Evolutionary conservation across 2,329 filamentous ascomycete genomes (phyloP).

Genomic region (Sarocladium brachiariae): DNA sequence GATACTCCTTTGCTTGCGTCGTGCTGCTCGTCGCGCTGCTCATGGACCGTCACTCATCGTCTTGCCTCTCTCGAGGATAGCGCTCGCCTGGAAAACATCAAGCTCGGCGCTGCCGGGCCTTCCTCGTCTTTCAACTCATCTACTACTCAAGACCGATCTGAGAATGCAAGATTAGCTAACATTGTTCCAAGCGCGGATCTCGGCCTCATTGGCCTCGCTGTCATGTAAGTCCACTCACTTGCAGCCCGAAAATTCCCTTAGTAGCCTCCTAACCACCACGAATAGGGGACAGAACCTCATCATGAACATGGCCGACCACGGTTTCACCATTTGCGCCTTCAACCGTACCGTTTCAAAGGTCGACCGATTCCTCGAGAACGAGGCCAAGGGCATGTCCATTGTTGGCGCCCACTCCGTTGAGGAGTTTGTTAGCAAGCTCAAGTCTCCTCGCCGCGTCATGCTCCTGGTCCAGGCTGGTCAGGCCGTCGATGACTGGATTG

Average conservation of each 20-base stretch:
- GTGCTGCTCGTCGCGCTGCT: conserved; percentile 16
- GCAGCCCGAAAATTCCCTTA: conserved; percentile 13
- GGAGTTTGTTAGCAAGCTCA: conserved; percentile 95
- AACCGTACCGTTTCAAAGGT: conserved; percentile 99
- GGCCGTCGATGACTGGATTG: conserved; percentile 98
- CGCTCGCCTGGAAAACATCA: conserved; percentile 68
- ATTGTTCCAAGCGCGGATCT: conserved; percentile 67
- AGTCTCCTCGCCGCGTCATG: conserved; percentile 96
- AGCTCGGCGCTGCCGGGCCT: conserved; percentile 54
- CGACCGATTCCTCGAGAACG: conserved; percentile 84
- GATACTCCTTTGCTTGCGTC: not conserved
- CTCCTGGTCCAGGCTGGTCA: conserved; percentile 97
- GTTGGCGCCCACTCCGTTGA: conserved; percentile 88
- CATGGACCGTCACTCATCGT: conserved; percentile 28
- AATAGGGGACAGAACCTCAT: conserved; percentile 75
- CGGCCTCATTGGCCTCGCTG: conserved; percentile 86
- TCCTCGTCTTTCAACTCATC: conserved; percentile 31
- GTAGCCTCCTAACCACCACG: conserved; percentile 12
- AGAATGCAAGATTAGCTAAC: conserved; percentile 40
- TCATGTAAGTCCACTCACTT: conserved; percentile 56
- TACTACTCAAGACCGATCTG: conserved; percentile 13
- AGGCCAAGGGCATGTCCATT: conserved; percentile 92
- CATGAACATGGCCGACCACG: conserved; percentile 81
- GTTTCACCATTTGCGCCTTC: conserved; percentile 96
- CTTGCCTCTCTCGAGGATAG: conserved; percentile 35